Evolutionary conservation across 1,284 basidiomycete species (phyloP), one percentile per base, ranked within the genome.

Genomic region (Rhodotorula sp.): DNA sequence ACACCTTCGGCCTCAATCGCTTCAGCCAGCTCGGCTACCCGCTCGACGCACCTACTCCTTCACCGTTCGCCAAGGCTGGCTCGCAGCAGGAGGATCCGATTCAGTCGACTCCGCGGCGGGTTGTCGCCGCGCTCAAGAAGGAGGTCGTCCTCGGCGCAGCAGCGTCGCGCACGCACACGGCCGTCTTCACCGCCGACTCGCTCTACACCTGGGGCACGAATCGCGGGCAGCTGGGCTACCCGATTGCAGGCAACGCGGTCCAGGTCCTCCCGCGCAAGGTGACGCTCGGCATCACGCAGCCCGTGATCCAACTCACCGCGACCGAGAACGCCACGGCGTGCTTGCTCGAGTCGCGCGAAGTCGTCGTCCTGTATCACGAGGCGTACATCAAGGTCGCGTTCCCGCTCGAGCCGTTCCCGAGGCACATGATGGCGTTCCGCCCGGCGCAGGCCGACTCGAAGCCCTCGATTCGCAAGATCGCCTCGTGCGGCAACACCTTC

Each of bases 151-250:
- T 85, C 27, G 97, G 97, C 25, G 86, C 96, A 7, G 92, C 94
- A 1, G 93, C 94, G 0, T 92, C 91, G 73, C 90, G 91, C 79
- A 89, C 88, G 41, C 91, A 93, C 41, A 93, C 91, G 27, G 93
- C 89, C 3, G 96, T 92, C 80, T 99, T 92, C 90, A 97, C 94
- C 0, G 80, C 80, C 7, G 86, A 86, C 23, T 87, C 89, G n/a
- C 86, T 98, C 0, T 97, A 88, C 82, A 97, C 95, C 0, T 99
- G 95, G 95, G 97, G 96, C 0, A 93, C 91, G 41, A 97, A 98
- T 81, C 87, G 86, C 48, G 97, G 97, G 0, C 97, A 99, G 80
- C 85, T 99, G 7, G 95, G 95, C 70, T 82, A 82, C 78, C 79
- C 79, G n/a, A 64, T 66, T 7, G 62, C 83, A 8, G 85, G 90